Base-by-base conservation (phyloP, 495 filamentous ascomycete genomes). In the Polyplosphaeria fusca region DNA sequence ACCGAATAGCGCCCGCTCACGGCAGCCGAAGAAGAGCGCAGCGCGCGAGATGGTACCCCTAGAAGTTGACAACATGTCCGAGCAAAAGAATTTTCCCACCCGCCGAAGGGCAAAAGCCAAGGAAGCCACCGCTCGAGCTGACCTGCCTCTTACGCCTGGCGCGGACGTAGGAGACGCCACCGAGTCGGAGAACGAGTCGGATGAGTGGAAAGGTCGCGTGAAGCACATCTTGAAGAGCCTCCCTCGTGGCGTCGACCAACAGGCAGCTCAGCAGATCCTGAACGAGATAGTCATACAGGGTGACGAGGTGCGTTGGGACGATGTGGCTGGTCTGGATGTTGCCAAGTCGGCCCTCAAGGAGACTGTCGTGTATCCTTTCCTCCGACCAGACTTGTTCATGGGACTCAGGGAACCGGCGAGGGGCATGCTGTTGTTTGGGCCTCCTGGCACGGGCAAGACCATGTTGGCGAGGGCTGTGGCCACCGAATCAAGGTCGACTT, bases 381-480 rank as follows among this genome's bases (percentile, higher is more conserved):
- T 97, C 4, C 87, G 93, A 5, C 93, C 93, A 2, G 93, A 99
- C 68, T 75, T 99, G 11, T 99, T 99, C 71, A 89, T 90, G 76
- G 93, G 93, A 1, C 78, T 99, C 3, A 86, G 93, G 3, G 93
- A 99, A 67, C 93, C 93, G 9, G 93, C 92, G 12, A 78, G 91
- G 39, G 93, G 93, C 1, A 96, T 99, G 89, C 77, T 99, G 1
- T 81, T 99, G 3, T 99, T 99, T 66, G 93, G 93, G 1, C 93
- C 93, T 12, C 93, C 93, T 0, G 93, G 93, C 9, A 99, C 93
- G 0, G 93, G 93, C 38, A 97, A 99, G 71, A 99, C 93, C 1
- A 99, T 99, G 93, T 79, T 99, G 5, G 93, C 93, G 1, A 79
- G 93, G 47, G 92, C 92, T 19, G 93, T 97, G 3, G 93, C 93